Conservation (phyloP, 2,329 filamentous ascomycete species). For the Lasiodiplodia sp. region DNA sequence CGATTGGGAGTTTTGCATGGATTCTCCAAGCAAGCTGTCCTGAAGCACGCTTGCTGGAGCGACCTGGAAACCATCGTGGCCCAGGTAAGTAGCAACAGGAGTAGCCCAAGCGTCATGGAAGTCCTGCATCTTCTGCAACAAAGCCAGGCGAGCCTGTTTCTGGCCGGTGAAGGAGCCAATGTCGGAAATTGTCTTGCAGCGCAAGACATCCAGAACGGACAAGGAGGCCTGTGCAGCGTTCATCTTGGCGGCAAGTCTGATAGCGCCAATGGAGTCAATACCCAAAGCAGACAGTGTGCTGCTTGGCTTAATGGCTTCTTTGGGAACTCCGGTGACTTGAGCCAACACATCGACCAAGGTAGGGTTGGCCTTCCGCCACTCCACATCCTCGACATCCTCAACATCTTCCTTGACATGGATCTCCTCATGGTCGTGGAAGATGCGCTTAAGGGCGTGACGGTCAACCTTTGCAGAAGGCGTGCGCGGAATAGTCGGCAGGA, state of each 20-base stretch:
- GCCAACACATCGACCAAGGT: slow-evolving; percentile 63
- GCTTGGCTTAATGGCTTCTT: slow-evolving; percentile 71
- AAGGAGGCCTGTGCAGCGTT: slow-evolving; percentile 39
- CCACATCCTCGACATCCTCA: background rate
- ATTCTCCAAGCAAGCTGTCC: slow-evolving; percentile 45
- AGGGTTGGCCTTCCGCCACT: slow-evolving; percentile 59
- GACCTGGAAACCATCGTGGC: slow-evolving; percentile 5
- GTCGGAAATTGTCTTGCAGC: slow-evolving; percentile 41
- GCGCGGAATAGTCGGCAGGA: slow-evolving; percentile 27
- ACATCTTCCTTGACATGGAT: slow-evolving; percentile 14
- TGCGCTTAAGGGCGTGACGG: slow-evolving; percentile 33
- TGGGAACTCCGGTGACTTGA: slow-evolving; percentile 60
- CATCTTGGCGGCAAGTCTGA: slow-evolving; percentile 68
- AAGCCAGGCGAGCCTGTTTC: slow-evolving; percentile 12
- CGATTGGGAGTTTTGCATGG: slow-evolving; percentile 45
- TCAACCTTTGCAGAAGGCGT: slow-evolving; percentile 38
- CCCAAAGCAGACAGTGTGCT: slow-evolving; percentile 67
- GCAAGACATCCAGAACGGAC: slow-evolving; percentile 42
- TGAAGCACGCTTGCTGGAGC: slow-evolving; percentile 22
- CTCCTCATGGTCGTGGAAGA: slow-evolving; percentile 32
- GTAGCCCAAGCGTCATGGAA: slow-evolving; percentile 16
- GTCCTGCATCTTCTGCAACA: slow-evolving; percentile 10
- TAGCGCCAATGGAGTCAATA: slow-evolving; percentile 81
- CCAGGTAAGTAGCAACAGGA: slow-evolving; percentile 7
- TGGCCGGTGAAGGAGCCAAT: slow-evolving; percentile 29